Percentiles rank a stretch among this genome's conserved stretches.
phyloP scores from a whole-genome alignment of 106 monocot genomes.

The Dioscorea alata region DNA sequence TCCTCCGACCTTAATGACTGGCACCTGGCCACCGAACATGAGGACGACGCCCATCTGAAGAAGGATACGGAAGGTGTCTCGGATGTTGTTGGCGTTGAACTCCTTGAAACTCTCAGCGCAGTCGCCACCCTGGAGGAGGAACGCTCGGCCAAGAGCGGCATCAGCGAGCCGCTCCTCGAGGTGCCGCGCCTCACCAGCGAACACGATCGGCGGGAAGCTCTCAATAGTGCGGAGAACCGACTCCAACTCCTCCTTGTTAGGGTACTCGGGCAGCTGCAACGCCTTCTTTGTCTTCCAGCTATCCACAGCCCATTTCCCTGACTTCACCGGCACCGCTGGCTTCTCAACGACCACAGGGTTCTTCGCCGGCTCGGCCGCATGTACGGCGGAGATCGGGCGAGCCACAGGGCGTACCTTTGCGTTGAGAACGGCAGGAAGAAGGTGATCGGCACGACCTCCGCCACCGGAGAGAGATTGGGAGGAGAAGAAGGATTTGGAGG shows the following conservation, averaged over 20 bases:
- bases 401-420: not conserved
- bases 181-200: conserved; percentile 77
- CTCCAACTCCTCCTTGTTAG: conserved; percentile 52
- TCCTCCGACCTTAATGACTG: conserved; percentile 59
- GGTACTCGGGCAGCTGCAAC: conserved; percentile 80
- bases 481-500: not conserved
- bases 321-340: not conserved
- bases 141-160: conserved; percentile 72
- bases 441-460: not conserved
- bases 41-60: conserved; percentile 90
- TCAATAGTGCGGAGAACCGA: conserved; percentile 58
- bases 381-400: conserved; percentile 18
- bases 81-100: conserved; percentile 80
- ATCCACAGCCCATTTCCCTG: conserved; percentile 55
- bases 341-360: not conserved
- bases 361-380: conserved; percentile 26
- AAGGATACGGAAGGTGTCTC: conserved; percentile 77
- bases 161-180: conserved; percentile 77
- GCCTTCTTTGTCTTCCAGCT: conserved; percentile 83
- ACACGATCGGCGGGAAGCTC: conserved; percentile 75
- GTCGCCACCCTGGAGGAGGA: conserved; percentile 87
- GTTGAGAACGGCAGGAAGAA: not conserved
- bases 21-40: conserved; percentile 88
- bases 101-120: conserved; percentile 99
- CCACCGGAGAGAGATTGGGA: not conserved